Conservation (phyloP, 179 eudicot species). For the Corrigiola litoralis region DNA sequence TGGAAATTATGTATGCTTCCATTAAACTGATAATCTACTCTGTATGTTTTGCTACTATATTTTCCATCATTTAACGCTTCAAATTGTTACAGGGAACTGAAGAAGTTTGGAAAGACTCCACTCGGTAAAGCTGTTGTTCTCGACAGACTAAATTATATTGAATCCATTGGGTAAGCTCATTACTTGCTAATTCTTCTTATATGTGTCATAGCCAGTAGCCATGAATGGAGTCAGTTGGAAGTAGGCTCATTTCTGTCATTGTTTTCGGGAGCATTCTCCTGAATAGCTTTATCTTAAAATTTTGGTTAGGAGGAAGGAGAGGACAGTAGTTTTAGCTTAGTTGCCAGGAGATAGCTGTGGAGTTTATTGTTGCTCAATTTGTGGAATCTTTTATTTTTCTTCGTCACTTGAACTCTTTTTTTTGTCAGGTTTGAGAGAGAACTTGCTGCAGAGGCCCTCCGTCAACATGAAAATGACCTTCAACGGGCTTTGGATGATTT, state of each 20-base stretch:
- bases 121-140: slow-evolving; percentile 76
- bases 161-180: slow-evolving; percentile 57
- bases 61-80: slow-evolving; percentile 7
- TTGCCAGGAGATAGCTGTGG: background rate
- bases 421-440: slow-evolving; percentile 65
- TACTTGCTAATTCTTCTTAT: background rate
- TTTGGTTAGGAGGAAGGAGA: background rate
- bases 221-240: background rate
- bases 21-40: background rate
- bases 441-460: slow-evolving; percentile 87
- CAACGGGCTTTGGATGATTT: slow-evolving; percentile 80
- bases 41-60: background rate
- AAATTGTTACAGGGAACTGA: slow-evolving; percentile 66
- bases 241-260: background rate
- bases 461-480: slow-evolving; percentile 83
- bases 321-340: background rate
- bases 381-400: background rate
- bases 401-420: background rate
- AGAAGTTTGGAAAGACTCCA: slow-evolving; percentile 69
- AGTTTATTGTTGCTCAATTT: background rate
- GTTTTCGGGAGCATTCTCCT: background rate
- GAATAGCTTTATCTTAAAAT: background rate
- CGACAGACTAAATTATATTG: slow-evolving; percentile 43
- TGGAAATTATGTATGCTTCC: slow-evolving; percentile 53
- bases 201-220: background rate